Base-by-base conservation (phyloP, 2,329 filamentous ascomycete genomes). In the Reticulascus tulasneorum region DNA sequence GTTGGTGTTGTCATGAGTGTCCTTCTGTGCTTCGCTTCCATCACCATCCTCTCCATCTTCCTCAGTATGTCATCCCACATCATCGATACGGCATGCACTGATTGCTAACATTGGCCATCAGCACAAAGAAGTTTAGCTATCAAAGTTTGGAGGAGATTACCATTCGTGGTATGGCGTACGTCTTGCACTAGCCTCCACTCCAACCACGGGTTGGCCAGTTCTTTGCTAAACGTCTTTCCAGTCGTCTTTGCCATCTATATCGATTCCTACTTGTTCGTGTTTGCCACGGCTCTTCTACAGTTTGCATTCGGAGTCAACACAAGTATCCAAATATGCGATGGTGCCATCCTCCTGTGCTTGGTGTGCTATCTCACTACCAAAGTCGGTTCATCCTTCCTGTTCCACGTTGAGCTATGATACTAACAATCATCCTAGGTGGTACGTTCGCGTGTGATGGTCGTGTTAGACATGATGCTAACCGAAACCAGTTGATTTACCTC, bases 351-450 rank as follows among this genome's bases (percentile, higher is more conserved):
- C 6, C 59, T 82, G 1, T 83, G 79, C 50, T 62, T 83, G 3
- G 58, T 70, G 6, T 82, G 72, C 45, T 83, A 83, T 48, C 65
- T 82, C 33, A 75, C 74, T 3, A 79, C 77, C 4, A 83, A 84
- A 60, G 72, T 81, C 34, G 39, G 53, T 47, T 36, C 20, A 25
- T 3, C 9, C 19, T 7, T 24, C 13, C 7, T 29, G 4, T 26
- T 18, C 13, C 7, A 10, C 12, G 17, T 12, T 5, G 13, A 24
- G 22, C 24, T 10, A 22, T 4, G n/a, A 5, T 9, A 24, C 29
- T 33, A 37, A 37, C 20, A 18, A 11, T 7, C 12, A 11, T 6
- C 9, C 12, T 4, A 17, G 2, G 7, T 7, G 10, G 7, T 7
- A 4, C 9, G 19, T 25, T 42, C n/a, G n/a, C n/a, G n/a, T n/a